Evolutionary conservation across 2,329 filamentous ascomycete species (phyloP).

Genomic region (Laburnicola sp.): DNA sequence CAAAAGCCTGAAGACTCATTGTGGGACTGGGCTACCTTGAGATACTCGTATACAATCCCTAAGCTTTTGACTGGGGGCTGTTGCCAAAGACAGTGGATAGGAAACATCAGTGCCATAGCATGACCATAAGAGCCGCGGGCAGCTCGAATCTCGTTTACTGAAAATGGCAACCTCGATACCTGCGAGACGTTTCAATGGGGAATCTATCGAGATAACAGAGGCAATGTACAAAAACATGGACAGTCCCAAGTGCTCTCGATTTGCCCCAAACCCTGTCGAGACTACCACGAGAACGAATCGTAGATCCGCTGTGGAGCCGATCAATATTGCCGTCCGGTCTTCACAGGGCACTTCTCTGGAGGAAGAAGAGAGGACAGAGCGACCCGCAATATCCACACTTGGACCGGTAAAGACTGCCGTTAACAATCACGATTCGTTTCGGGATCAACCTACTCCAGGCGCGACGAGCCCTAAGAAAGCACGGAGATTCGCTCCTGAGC

Average conservation of each 20-base stretch:
- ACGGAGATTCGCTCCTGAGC: slow-evolving; percentile 66
- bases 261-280: slow-evolving; percentile 33
- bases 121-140: slow-evolving; percentile 14
- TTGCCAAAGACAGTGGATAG: too few species aligned
- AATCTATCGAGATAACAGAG: slow-evolving; percentile 50
- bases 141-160: slow-evolving; percentile 7
- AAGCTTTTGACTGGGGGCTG: too few species aligned
- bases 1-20: too few species aligned
- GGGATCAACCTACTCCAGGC: slow-evolving; percentile 51
- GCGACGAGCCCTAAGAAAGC: slow-evolving; percentile 5
- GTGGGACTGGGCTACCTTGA: too few species aligned
- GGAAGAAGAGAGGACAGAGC: slow-evolving; percentile 7
- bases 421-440: slow-evolving; percentile 43
- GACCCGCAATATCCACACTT: slow-evolving; percentile 28
- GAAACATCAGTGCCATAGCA: slow-evolving; percentile 10
- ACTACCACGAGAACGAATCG: slow-evolving; percentile 36
- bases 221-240: slow-evolving; percentile 48
- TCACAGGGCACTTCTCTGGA: slow-evolving; percentile 55
- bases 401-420: slow-evolving; percentile 36
- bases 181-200: slow-evolving; percentile 43
- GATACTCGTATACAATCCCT: too few species aligned
- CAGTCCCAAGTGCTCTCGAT: slow-evolving; percentile 29
- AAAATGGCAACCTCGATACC: slow-evolving; percentile 38
- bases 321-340: slow-evolving; percentile 36
- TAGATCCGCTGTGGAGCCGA: slow-evolving; percentile 48